Conservation (phyloP, 768 basidiomycete species). For the Mycena albidolilacea region DNA sequence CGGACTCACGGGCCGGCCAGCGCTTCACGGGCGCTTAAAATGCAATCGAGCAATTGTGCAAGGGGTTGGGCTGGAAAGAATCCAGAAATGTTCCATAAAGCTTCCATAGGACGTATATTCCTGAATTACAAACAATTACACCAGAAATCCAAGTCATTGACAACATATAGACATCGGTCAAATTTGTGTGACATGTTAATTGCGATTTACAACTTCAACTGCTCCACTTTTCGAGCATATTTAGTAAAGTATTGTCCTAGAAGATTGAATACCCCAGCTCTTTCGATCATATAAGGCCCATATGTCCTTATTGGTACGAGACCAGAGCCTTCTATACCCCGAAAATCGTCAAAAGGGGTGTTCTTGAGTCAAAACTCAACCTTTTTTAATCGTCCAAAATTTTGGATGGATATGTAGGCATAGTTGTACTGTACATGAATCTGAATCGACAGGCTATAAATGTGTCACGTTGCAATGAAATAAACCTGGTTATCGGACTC, state of each 20-base stretch:
- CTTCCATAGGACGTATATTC: too few species aligned
- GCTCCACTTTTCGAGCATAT: background rate
- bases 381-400: background rate
- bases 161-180: too few species aligned
- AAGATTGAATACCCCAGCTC: background rate
- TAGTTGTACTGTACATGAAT: background rate
- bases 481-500: background rate
- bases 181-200: too few species aligned
- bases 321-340: too few species aligned
- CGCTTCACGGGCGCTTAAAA: slow-evolving; percentile 1
- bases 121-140: too few species aligned
- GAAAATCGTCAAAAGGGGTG: background rate
- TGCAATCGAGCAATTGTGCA: slow-evolving; percentile 3
- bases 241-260: background rate
- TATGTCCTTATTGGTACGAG: too few species aligned
- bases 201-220: too few species aligned
- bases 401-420: slow-evolving; percentile 2
- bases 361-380: background rate
- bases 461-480: background rate
- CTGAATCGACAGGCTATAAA: background rate
- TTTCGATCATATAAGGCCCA: too few species aligned
- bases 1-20: too few species aligned
- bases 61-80: background rate
- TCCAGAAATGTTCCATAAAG: background rate
- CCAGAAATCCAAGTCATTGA: too few species aligned